phyloP scores from a whole-genome alignment of 2,329 filamentous ascomycete genomes.

The Apiospora phragmitis region DNA sequence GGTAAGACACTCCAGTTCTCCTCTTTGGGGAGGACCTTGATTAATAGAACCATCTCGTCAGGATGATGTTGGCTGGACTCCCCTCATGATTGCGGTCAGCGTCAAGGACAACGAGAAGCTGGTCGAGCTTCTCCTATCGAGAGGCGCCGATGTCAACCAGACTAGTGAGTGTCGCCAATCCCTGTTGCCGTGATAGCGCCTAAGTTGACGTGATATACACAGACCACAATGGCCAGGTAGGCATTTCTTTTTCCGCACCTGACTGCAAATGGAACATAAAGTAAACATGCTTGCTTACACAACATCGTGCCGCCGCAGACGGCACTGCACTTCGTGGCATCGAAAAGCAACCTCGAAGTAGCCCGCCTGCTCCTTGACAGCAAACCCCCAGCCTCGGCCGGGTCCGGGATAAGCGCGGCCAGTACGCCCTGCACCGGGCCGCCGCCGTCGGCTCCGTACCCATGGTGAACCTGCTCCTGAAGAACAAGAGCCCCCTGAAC shows the following conservation, averaged over 20 bases:
- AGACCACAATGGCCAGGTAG: constrained; percentile 68
- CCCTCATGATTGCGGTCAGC: constrained; percentile 79
- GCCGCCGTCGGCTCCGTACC: constrained; percentile 88
- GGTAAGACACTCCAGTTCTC: constrained; percentile 43
- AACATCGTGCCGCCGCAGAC: constrained; percentile 55
- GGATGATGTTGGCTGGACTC: constrained; percentile 81
- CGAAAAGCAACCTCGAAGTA: constrained; percentile 83
- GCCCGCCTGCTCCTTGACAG: constrained; percentile 75
- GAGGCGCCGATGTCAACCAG: constrained; percentile 70
- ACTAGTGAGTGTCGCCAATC: constrained; percentile 53
- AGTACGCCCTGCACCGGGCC: constrained; percentile 87
- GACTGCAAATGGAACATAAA: background rate
- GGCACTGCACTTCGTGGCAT: constrained; percentile 86
- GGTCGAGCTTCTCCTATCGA: constrained; percentile 66
- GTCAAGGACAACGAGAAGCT: constrained; percentile 71
- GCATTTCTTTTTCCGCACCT: constrained; percentile 3
- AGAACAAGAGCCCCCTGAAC: constrained; percentile 78
- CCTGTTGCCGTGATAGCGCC: background rate
- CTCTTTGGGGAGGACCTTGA: background rate
- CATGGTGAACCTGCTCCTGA: constrained; percentile 77
- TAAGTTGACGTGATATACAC: background rate
- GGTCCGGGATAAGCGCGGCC: constrained; percentile 82
- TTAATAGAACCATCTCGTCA: constrained; percentile 27
- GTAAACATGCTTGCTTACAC: background rate
- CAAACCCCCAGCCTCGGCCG: constrained; percentile 73